phyloP scores from a whole-genome alignment of 2,329 filamentous ascomycete genomes.

The Aspergillus caelatus region DNA sequence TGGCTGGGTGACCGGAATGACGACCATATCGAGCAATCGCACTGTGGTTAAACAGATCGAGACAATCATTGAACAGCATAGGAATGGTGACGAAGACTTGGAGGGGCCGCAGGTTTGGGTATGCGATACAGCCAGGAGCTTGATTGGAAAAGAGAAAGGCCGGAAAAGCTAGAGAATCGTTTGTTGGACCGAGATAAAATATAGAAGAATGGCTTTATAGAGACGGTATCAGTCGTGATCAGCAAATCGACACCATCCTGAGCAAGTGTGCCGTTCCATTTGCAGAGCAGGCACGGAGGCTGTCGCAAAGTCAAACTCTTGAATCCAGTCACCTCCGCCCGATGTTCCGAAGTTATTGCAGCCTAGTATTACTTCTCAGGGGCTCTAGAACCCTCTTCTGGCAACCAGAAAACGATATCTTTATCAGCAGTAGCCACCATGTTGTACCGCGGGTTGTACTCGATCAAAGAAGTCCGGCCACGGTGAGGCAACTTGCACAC shows the following conservation, averaged over 20 bases:
- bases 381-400: slow-evolving; percentile 57
- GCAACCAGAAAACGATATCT: slow-evolving; percentile 78
- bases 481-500: slow-evolving; percentile 42
- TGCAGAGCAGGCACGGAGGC: background rate
- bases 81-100: slow-evolving; percentile 51
- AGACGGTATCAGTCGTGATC: background rate
- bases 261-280: background rate
- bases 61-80: slow-evolving; percentile 56
- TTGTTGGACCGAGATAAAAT: slow-evolving; percentile 1
- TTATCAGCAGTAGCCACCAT: slow-evolving; percentile 88
- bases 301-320: background rate
- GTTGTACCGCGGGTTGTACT: slow-evolving; percentile 90
- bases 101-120: slow-evolving; percentile 66
- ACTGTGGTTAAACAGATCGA: slow-evolving; percentile 69
- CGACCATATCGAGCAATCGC: slow-evolving; percentile 72
- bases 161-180: slow-evolving; percentile 32
- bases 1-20: slow-evolving; percentile 66
- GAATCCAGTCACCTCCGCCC: background rate
- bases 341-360: background rate
- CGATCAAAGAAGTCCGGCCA: slow-evolving; percentile 72
- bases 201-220: background rate
- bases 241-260: background rate
- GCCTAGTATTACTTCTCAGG: slow-evolving; percentile 35
- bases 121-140: slow-evolving; percentile 64
- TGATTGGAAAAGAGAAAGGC: slow-evolving; percentile 67